Percentiles rank a stretch among this genome's conserved stretches.
These are phyloP conservation scores for Chalciporus pseudorubinellus DNA, from an alignment of 768 basidiomycete genomes.

Conservation along the genomic window DNA sequence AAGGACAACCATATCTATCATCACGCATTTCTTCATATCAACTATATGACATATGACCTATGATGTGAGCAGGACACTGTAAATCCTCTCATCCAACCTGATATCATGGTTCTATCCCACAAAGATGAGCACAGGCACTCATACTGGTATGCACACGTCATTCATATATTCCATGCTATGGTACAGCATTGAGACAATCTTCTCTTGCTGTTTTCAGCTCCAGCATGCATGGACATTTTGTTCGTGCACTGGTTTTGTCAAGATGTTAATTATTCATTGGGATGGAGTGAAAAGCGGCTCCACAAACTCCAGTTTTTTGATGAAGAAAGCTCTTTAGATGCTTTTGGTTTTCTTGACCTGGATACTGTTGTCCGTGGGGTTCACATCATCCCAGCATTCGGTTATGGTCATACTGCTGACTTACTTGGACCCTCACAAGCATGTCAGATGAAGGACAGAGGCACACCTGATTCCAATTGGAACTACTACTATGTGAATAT, in stretches of 20 bases:
- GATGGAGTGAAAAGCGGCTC: slow-evolving; percentile 30
- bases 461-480: no score
- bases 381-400: slow-evolving; percentile 45
- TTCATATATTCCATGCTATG: slow-evolving; percentile 14
- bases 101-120: slow-evolving; percentile 36
- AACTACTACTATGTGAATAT: no score
- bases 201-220: not conserved
- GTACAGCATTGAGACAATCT: not conserved
- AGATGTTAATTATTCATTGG: slow-evolving; percentile 21
- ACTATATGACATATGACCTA: slow-evolving; percentile 31
- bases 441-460: no score
- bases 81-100: slow-evolving; percentile 30
- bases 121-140: slow-evolving; percentile 32
- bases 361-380: slow-evolving; percentile 34
- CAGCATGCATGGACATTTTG: slow-evolving; percentile 36
- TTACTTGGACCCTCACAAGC: no score
- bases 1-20: slow-evolving; percentile 19
- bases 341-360: slow-evolving; percentile 50
- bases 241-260: slow-evolving; percentile 41
- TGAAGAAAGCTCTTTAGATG: slow-evolving; percentile 13
- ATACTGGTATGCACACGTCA: slow-evolving; percentile 35
- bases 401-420: no score
- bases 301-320: slow-evolving; percentile 40
- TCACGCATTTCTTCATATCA: slow-evolving; percentile 21
- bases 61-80: slow-evolving; percentile 35